phyloP scores from a whole-genome alignment of 176 grass and related monocot genomes.

The Musa schizocarpa region DNA sequence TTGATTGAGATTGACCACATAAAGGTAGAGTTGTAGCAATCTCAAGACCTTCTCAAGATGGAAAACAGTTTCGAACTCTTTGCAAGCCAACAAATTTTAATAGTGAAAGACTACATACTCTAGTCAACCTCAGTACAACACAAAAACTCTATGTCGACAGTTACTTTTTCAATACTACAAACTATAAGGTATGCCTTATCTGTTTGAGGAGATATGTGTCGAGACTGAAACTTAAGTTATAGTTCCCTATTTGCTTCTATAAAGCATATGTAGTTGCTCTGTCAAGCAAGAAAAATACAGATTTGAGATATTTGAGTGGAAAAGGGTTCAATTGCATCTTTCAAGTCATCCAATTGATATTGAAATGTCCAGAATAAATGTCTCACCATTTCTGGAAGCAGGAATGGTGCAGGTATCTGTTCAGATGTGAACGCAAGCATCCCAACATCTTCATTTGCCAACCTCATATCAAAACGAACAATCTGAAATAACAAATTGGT shows the following conservation, averaged over 20 bases:
- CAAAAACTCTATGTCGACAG: background rate
- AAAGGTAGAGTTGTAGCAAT: background rate
- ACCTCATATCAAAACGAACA: conserved; percentile 93
- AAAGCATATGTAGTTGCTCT: background rate
- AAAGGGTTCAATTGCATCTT: background rate
- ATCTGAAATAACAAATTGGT: conserved; percentile 42
- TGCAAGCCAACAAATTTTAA: background rate
- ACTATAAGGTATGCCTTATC: background rate
- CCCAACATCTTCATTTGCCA: conserved; percentile 94
- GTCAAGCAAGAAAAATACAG: background rate
- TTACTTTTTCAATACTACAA: background rate
- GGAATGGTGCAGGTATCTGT: conserved; percentile 92
- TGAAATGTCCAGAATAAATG: background rate
- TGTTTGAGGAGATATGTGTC: background rate
- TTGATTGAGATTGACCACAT: background rate
- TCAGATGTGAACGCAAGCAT: conserved; percentile 98
- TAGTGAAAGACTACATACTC: background rate
- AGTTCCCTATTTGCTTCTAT: background rate
- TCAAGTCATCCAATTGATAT: background rate
- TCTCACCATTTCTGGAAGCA: conserved; percentile 93
- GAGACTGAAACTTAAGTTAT: background rate
- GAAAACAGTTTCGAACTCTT: background rate
- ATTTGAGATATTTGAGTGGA: background rate
- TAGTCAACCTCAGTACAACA: background rate
- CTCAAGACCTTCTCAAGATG: background rate